Evolutionary conservation across 257 asterid species (phyloP).

Genomic region (Penstemon eatonii): DNA sequence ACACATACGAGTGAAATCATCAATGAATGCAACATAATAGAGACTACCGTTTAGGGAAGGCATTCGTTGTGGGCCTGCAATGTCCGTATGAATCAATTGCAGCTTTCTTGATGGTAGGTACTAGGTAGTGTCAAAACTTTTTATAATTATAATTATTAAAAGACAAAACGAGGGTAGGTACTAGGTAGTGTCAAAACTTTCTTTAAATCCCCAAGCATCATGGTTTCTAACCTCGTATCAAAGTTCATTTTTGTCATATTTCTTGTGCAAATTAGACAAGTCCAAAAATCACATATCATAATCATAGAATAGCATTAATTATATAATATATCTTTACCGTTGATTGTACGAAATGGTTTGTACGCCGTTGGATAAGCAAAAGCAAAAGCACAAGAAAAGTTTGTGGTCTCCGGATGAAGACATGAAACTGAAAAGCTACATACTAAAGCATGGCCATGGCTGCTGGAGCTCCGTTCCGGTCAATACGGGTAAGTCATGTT

Average conservation of each 20-base stretch:
- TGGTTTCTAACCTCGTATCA: conserved; percentile 28
- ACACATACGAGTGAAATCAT: too few species aligned
- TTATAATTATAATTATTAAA: background rate
- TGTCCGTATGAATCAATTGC: too few species aligned
- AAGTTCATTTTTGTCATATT: conserved; percentile 21
- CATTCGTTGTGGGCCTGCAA: too few species aligned
- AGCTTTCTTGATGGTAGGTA: too few species aligned
- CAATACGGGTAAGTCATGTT: conserved; percentile 65
- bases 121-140: too few species aligned
- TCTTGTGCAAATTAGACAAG: background rate
- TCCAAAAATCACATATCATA: background rate
- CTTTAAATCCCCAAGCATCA: conserved; percentile 36
- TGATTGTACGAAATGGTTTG: conserved; percentile 40
- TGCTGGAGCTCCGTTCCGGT: conserved; percentile 84
- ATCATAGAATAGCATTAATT: background rate
- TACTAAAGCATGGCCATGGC: conserved; percentile 58
- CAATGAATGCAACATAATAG: too few species aligned
- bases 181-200: conserved; percentile 25
- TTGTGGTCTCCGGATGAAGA: conserved; percentile 95
- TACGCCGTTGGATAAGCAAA: conserved; percentile 39
- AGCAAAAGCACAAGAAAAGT: conserved; percentile 71
- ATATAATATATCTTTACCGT: background rate
- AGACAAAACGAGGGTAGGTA: background rate
- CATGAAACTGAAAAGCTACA: conserved; percentile 62
- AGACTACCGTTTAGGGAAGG: too few species aligned